Evolutionary conservation across 2,329 filamentous ascomycete genomes (phyloP).

Genomic region (Botrytis elliptica): DNA sequence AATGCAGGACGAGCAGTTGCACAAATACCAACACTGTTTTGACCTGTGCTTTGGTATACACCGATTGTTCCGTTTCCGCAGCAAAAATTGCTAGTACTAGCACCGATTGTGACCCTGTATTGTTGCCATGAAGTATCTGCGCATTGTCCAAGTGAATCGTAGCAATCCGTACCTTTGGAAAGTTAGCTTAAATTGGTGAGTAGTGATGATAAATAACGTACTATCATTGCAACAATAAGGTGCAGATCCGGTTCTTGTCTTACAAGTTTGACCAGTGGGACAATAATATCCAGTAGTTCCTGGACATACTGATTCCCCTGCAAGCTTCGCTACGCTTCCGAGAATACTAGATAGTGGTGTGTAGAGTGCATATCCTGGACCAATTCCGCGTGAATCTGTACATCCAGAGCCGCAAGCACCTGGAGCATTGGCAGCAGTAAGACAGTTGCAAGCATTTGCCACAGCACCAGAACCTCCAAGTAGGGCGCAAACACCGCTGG

Average conservation of each 20-base stretch:
- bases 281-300: conserved; percentile 8
- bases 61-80: background rate
- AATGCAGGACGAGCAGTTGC: background rate
- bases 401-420: conserved; percentile 4
- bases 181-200: background rate
- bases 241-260: background rate
- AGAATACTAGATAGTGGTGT: background rate
- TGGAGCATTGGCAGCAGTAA: background rate
- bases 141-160: background rate
- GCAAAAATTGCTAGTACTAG: background rate
- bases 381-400: background rate
- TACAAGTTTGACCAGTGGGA: background rate
- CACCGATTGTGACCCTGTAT: background rate
- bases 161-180: background rate
- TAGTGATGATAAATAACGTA: background rate
- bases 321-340: background rate
- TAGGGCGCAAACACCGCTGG: background rate
- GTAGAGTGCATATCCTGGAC: background rate
- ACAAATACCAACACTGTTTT: background rate
- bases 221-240: conserved; percentile 6
- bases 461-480: background rate
- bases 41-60: background rate
- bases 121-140: conserved; percentile 4
- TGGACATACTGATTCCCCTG: background rate
- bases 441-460: background rate